Conservation (phyloP, 306 rosid species). For the Quercus mongolica region DNA sequence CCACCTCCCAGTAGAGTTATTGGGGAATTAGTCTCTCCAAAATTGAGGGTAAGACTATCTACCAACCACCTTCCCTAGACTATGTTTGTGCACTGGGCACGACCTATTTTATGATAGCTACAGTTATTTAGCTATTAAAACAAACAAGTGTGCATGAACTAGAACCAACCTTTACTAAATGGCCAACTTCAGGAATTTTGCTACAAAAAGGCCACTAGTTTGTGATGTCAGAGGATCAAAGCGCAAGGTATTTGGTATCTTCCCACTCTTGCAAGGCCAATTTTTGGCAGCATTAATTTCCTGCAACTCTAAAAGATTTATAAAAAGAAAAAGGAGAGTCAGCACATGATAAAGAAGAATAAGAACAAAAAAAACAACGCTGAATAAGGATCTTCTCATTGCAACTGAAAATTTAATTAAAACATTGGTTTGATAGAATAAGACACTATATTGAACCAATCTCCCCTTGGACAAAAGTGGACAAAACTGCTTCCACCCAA, state of each 20-base stretch:
- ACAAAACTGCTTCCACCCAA: neutral
- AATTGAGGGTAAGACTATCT: too few species aligned
- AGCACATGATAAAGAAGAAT: conserved; percentile 2
- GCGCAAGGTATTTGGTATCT: conserved; percentile 52
- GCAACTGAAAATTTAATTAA: neutral
- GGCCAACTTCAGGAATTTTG: conserved; percentile 51
- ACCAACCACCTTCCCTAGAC: too few species aligned
- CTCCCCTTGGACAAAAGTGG: neutral
- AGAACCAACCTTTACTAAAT: conserved; percentile 13
- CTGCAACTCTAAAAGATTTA: conserved; percentile 44
- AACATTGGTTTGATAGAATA: neutral
- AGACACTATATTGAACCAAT: neutral
- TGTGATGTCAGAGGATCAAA: conserved; percentile 74
- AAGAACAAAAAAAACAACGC: neutral
- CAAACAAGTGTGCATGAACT: too few species aligned
- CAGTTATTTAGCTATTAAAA: neutral
- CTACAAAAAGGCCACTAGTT: conserved; percentile 86
- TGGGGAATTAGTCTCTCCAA: too few species aligned
- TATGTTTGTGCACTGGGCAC: too few species aligned
- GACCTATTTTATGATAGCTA: neutral
- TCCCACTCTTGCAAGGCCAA: conserved; percentile 86
- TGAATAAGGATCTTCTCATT: neutral
- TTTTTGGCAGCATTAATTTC: conserved; percentile 53
- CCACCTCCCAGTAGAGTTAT: too few species aligned
- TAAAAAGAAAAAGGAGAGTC: neutral